phyloP scores from a whole-genome alignment of 805 yeast species.

The Candida oleophila region DNA sequence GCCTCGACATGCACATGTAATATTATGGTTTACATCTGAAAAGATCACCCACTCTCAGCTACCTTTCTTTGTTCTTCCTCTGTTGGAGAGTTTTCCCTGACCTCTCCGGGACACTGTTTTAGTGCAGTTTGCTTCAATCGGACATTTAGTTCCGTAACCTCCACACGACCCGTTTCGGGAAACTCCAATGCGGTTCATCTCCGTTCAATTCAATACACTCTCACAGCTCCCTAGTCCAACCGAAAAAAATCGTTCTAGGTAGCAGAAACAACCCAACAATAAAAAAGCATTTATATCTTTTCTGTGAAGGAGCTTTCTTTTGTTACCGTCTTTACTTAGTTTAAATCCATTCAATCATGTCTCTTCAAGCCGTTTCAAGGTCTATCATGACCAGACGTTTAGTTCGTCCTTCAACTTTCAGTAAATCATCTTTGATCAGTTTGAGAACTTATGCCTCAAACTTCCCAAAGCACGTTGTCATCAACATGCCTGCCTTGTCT shows the following conservation, averaged over 20 bases:
- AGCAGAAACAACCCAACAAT: neutral
- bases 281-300: constrained; percentile 19
- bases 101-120: neutral
- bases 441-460: constrained; percentile 41
- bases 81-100: neutral
- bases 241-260: neutral
- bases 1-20: too few species aligned
- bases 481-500: constrained; percentile 98
- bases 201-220: neutral
- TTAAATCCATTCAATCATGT: constrained; percentile 44
- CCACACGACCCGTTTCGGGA: constrained; percentile 20
- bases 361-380: constrained; percentile 42
- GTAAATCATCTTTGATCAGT: constrained; percentile 2
- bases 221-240: neutral
- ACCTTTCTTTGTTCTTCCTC: neutral
- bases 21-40: too few species aligned
- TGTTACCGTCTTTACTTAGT: constrained; percentile 48
- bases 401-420: constrained; percentile 3
- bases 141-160: constrained; percentile 20
- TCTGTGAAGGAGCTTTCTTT: constrained; percentile 22
- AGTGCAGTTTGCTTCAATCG: constrained; percentile 9
- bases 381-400: constrained; percentile 3
- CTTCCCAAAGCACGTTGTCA: constrained; percentile 82
- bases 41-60: too few species aligned
- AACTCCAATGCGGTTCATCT: constrained; percentile 25